These are phyloP conservation scores for Chlorella sp. DNA, from an alignment of 139 green algal species.

Conservation along the genomic window DNA sequence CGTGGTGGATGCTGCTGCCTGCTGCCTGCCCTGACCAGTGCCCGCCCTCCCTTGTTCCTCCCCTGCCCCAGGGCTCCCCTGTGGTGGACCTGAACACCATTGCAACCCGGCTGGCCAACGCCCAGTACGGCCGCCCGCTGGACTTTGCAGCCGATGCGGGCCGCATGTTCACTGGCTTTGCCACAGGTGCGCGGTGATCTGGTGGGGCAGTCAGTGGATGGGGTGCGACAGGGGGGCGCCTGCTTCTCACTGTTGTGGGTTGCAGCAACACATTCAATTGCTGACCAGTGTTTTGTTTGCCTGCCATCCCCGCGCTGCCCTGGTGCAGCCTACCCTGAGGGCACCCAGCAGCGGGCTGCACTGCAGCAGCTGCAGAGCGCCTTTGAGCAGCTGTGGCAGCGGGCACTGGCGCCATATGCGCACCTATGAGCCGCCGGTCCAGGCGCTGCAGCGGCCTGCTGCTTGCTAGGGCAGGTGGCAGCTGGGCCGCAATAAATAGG, in stretches of 20 bases:
- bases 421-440: background rate
- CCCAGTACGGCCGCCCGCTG: constrained; percentile 38
- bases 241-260: too few species aligned
- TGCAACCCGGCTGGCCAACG: constrained; percentile 32
- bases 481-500: too few species aligned
- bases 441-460: too few species aligned
- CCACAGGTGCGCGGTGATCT: background rate
- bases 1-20: background rate
- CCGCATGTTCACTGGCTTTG: constrained; percentile 29
- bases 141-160: constrained; percentile 50
- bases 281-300: too few species aligned
- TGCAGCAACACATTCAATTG: too few species aligned
- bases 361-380: background rate
- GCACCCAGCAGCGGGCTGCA: background rate
- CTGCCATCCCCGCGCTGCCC: too few species aligned
- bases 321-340: background rate
- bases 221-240: too few species aligned
- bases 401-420: background rate
- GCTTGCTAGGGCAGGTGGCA: too few species aligned
- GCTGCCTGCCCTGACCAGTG: background rate
- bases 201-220: too few species aligned
- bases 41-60: background rate
- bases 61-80: background rate
- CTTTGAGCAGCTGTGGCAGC: constrained; percentile 25
- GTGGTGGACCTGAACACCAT: constrained; percentile 64